Conservation (phyloP, 2,329 filamentous ascomycete genomes). For the Aspergillus aculeatus region DNA sequence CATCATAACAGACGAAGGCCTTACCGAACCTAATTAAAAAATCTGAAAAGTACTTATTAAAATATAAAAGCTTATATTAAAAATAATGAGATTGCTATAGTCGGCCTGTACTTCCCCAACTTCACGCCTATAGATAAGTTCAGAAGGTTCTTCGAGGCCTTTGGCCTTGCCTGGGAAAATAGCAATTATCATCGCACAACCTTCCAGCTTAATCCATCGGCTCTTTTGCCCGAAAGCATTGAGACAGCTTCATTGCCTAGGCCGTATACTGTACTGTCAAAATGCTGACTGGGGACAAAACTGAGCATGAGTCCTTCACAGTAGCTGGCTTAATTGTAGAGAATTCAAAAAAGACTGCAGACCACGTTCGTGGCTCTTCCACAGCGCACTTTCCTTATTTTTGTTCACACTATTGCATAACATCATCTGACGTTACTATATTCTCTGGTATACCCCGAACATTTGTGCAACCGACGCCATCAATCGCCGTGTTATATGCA, state of each 20-base stretch:
- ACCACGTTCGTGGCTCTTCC: constrained; percentile 1
- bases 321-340: not conserved
- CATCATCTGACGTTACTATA: not conserved
- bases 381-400: not conserved
- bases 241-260: constrained; percentile 16
- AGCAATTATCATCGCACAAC: constrained; percentile 9
- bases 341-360: constrained; percentile 1
- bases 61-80: not conserved
- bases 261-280: constrained; percentile 16
- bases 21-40: not conserved
- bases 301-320: not conserved
- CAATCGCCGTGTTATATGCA: constrained; percentile 16
- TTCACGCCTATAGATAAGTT: not conserved
- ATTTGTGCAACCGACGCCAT: constrained; percentile 17
- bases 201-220: constrained; percentile 7
- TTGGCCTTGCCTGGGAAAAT: constrained; percentile 13
- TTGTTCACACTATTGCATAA: not conserved
- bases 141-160: constrained; percentile 8
- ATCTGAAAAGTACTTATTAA: not conserved
- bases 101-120: not conserved
- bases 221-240: constrained; percentile 5
- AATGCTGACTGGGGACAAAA: not conserved
- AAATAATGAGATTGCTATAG: not conserved
- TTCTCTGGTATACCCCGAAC: constrained; percentile 5
- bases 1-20: not conserved